Evolutionary conservation across 2,329 filamentous ascomycete species (phyloP).

Genomic region (Venturiaceae sp.): DNA sequence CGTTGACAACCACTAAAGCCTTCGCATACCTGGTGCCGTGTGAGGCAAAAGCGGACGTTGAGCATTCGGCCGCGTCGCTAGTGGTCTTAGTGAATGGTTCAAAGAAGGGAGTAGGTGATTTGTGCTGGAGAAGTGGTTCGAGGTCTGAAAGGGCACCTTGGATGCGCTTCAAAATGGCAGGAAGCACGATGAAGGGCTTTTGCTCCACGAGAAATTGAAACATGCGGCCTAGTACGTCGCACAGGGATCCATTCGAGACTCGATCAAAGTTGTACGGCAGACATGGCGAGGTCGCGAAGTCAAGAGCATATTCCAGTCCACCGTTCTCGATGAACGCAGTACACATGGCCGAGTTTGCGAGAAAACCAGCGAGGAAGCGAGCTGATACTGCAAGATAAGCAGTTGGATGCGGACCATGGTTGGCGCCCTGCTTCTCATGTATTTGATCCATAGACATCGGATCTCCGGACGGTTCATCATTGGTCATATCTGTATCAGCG

Average conservation of each 20-base stretch:
- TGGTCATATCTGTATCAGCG: background rate
- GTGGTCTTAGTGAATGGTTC: conserved; percentile 43
- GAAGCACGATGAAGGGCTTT: conserved; percentile 70
- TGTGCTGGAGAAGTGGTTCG: conserved; percentile 51
- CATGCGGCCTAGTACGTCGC: conserved; percentile 59
- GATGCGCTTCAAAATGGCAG: conserved; percentile 67
- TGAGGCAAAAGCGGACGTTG: conserved; percentile 24
- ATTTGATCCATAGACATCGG: conserved; percentile 28
- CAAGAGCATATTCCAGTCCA: conserved; percentile 74
- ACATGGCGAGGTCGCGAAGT: conserved; percentile 74
- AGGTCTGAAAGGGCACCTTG: conserved; percentile 61
- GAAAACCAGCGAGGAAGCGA: conserved; percentile 69
- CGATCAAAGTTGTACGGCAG: conserved; percentile 39
- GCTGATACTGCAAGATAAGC: conserved; percentile 67
- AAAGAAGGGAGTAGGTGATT: conserved; percentile 55
- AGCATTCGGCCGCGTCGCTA: conserved; percentile 19
- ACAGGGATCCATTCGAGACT: background rate
- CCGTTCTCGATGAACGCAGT: conserved; percentile 65
- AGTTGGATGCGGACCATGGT: conserved; percentile 40
- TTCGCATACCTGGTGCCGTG: conserved; percentile 72
- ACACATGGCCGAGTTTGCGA: conserved; percentile 65
- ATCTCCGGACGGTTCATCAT: background rate
- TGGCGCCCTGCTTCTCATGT: conserved; percentile 37
- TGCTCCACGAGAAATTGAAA: conserved; percentile 71
- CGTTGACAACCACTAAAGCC: conserved; percentile 66